Conservation (phyloP, 495 filamentous ascomycete species). For the Geoglossum glabrum region DNA sequence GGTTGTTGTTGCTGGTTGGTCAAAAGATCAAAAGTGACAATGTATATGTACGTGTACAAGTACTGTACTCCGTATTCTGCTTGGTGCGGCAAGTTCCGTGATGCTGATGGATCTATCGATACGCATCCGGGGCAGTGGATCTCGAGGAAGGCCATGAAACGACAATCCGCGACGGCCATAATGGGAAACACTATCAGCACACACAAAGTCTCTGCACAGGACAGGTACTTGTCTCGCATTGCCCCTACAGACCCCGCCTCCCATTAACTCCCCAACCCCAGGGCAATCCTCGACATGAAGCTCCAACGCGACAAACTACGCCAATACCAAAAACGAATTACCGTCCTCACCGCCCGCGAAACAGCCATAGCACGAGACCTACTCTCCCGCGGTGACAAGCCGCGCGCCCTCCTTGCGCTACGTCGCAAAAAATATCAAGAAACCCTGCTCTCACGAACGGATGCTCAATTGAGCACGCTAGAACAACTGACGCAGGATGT, state of each 20-base stretch:
- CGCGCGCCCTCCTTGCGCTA: slow-evolving; percentile 67
- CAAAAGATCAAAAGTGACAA: no score
- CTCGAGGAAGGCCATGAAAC: not conserved
- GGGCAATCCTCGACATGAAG: slow-evolving; percentile 91
- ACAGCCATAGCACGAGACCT: slow-evolving; percentile 66
- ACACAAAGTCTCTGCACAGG: slow-evolving; percentile 51
- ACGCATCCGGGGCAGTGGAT: no score
- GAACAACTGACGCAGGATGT: slow-evolving; percentile 67
- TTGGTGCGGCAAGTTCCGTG: not conserved
- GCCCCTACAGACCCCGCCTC: not conserved
- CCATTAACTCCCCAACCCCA: slow-evolving; percentile 15
- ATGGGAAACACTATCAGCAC: slow-evolving; percentile 51
- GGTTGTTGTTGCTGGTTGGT: not conserved
- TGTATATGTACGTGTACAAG: no score
- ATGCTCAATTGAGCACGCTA: slow-evolving; percentile 70
- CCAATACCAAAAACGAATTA: slow-evolving; percentile 80
- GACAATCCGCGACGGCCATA: slow-evolving; percentile 8
- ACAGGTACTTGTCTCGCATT: slow-evolving; percentile 28
- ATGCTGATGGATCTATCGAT: slow-evolving; percentile 4
- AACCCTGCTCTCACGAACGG: slow-evolving; percentile 70
- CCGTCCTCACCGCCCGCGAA: slow-evolving; percentile 62
- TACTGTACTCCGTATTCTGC: no score
- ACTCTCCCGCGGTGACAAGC: slow-evolving; percentile 51
- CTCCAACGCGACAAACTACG: slow-evolving; percentile 91
- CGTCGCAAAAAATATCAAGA: slow-evolving; percentile 96